phyloP scores from a whole-genome alignment of 2,329 filamentous ascomycete genomes.

The Aspergillus awamori region DNA sequence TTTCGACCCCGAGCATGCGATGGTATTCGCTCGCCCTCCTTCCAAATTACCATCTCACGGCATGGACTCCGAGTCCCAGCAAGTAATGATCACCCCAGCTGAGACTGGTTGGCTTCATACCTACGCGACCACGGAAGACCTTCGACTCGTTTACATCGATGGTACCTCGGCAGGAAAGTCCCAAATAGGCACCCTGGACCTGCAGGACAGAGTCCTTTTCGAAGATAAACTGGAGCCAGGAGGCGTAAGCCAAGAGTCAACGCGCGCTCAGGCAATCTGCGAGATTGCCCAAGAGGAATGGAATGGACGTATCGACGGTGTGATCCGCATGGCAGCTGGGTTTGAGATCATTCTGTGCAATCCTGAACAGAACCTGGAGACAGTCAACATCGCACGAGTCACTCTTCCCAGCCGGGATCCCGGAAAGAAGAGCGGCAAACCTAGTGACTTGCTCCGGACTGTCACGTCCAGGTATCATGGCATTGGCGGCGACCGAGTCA shows the following conservation, averaged over 20 bases:
- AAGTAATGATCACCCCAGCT: background rate
- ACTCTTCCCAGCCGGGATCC: background rate
- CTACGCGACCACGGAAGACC: background rate
- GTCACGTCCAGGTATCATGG: background rate
- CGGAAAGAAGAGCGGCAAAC: background rate
- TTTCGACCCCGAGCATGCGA: conserved; percentile 1
- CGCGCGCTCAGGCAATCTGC: background rate
- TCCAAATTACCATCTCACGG: background rate
- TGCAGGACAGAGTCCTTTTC: background rate
- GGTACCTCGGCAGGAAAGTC: conserved; percentile 1
- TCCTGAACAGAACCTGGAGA: background rate
- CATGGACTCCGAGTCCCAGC: background rate
- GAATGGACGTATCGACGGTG: conserved; percentile 1
- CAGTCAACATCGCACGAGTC: background rate
- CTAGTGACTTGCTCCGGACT: background rate
- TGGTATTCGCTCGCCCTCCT: background rate
- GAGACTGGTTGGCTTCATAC: background rate
- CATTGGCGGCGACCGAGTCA: background rate
- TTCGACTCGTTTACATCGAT: background rate
- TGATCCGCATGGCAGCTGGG: background rate
- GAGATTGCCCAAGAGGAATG: background rate
- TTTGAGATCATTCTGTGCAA: conserved; percentile 2
- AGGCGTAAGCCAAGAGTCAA: background rate
- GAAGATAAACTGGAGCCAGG: background rate
- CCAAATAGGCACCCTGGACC: background rate